Evolutionary conservation across 805 yeast species (phyloP).

Genomic region (Candida easanensis): DNA sequence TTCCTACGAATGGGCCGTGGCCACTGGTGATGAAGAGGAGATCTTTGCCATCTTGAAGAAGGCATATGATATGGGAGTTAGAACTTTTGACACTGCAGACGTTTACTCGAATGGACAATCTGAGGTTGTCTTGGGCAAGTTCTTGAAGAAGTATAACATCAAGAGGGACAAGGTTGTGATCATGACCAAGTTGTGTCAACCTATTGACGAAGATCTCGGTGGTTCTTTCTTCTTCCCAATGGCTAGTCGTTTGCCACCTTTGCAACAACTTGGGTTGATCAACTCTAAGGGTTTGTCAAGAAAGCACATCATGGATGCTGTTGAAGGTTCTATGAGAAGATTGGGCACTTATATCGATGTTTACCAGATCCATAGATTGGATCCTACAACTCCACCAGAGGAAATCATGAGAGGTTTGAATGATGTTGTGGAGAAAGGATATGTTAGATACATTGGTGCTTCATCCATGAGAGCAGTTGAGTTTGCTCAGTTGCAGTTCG

Average conservation of each 20-base stretch:
- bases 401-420: slow-evolving; percentile 56
- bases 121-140: slow-evolving; percentile 50
- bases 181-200: slow-evolving; percentile 37
- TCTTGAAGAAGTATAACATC: slow-evolving; percentile 48
- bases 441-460: slow-evolving; percentile 57
- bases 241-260: neutral
- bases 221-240: neutral
- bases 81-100: slow-evolving; percentile 53
- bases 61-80: slow-evolving; percentile 43
- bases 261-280: slow-evolving; percentile 3
- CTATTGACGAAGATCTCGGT: slow-evolving; percentile 9
- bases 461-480: slow-evolving; percentile 56
- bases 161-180: slow-evolving; percentile 54
- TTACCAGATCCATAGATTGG: slow-evolving; percentile 52
- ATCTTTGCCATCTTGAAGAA: slow-evolving; percentile 42
- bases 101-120: slow-evolving; percentile 46
- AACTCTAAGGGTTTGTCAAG: slow-evolving; percentile 40
- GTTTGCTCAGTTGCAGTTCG: slow-evolving; percentile 49
- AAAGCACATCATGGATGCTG: slow-evolving; percentile 47
- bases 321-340: slow-evolving; percentile 36
- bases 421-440: slow-evolving; percentile 46
- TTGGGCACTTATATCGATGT: slow-evolving; percentile 47
- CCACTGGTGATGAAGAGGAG: slow-evolving; percentile 44
- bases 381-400: slow-evolving; percentile 39
- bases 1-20: slow-evolving; percentile 41